These are phyloP conservation scores for Nelumbo lutea DNA, from an alignment of 164 flowering plant species.

Conservation along the genomic window DNA sequence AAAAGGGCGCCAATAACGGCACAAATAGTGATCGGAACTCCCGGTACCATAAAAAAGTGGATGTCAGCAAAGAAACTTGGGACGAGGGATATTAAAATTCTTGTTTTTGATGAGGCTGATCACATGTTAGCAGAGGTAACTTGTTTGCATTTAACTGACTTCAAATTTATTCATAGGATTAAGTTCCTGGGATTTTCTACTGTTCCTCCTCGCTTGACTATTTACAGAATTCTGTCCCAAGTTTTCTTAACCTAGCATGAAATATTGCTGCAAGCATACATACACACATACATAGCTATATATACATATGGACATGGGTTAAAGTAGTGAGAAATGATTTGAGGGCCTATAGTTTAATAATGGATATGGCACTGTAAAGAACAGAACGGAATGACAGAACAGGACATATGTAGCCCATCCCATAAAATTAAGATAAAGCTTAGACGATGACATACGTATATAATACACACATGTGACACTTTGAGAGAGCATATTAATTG, in stretches of 20 bases:
- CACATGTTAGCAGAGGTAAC: constrained; percentile 92
- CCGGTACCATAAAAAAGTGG: constrained; percentile 81
- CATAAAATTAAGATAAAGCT: too few relatives aligned
- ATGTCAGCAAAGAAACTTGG: constrained; percentile 50
- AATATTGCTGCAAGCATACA: too few relatives aligned
- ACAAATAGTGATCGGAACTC: constrained; percentile 93
- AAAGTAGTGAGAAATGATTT: too few relatives aligned
- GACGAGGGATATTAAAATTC: constrained; percentile 49
- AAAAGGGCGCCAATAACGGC: constrained; percentile 47
- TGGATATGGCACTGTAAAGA: too few relatives aligned
- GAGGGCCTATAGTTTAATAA: too few relatives aligned
- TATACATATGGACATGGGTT: too few relatives aligned
- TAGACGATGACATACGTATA: too few relatives aligned
- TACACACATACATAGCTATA: too few relatives aligned
- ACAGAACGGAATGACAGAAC: too few relatives aligned
- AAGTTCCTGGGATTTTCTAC: not conserved
- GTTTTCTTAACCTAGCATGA: too few relatives aligned
- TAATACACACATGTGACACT: not conserved
- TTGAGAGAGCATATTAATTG: not conserved
- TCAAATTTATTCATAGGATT: not conserved
- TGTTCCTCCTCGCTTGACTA: not conserved
- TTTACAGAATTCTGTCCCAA: too few relatives aligned
- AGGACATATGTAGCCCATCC: too few relatives aligned
- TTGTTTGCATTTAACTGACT: not conserved
- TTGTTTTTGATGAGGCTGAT: constrained; percentile 98